phyloP scores from a whole-genome alignment of 2,329 filamentous ascomycete species.

The Basipetospora chlamydospora region DNA sequence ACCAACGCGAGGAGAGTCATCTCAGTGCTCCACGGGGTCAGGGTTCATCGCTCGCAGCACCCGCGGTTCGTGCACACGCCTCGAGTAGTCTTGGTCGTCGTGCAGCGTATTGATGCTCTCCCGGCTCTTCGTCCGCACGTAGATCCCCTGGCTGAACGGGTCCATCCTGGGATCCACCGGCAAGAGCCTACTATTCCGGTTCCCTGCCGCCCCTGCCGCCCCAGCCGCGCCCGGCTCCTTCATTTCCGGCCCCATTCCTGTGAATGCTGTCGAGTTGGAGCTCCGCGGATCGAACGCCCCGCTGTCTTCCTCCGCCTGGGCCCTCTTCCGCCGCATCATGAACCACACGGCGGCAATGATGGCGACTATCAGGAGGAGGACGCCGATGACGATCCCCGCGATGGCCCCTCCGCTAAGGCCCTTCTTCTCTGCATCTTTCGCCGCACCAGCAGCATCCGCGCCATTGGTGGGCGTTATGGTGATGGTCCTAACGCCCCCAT shows the following conservation, averaged over 20 bases:
- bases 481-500: slow-evolving; percentile 1
- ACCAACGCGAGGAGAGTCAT: no score
- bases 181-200: slow-evolving; percentile 39
- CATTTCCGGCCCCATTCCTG: slow-evolving; percentile 12
- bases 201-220: slow-evolving; percentile 17
- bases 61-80: slow-evolving; percentile 39
- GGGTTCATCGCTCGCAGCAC: slow-evolving; percentile 51
- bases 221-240: not conserved
- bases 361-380: slow-evolving; percentile 21
- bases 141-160: slow-evolving; percentile 42
- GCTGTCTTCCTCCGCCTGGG: slow-evolving; percentile 22
- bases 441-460: slow-evolving; percentile 9
- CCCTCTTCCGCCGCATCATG: slow-evolving; percentile 29
- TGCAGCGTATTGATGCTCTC: slow-evolving; percentile 50
- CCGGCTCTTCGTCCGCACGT: slow-evolving; percentile 42
- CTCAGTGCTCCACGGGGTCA: slow-evolving; percentile 27
- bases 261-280: slow-evolving; percentile 36
- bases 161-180: slow-evolving; percentile 50
- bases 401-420: slow-evolving; percentile 30
- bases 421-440: slow-evolving; percentile 11
- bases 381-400: slow-evolving; percentile 37
- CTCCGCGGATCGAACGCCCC: slow-evolving; percentile 1
- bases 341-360: slow-evolving; percentile 27
- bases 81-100: slow-evolving; percentile 52
- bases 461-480: slow-evolving; percentile 3